A percentile compares a stretch with the other conserved stretches of the same genome.
Evolutionary conservation across 176 grass and related monocot species (phyloP).

Genomic region (Carex littledalei): DNA sequence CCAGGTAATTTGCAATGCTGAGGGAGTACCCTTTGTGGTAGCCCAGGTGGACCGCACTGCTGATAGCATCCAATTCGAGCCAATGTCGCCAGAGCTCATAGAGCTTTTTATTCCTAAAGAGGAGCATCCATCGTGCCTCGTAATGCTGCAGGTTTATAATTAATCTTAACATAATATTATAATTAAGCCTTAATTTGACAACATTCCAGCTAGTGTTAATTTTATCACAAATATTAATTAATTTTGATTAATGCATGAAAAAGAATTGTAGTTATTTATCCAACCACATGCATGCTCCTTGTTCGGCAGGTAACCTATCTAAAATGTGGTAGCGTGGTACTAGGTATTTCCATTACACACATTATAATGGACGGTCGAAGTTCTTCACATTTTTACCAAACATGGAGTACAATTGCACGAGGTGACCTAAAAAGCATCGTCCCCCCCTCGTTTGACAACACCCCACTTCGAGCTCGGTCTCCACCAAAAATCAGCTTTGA

Average conservation of each 20-base stretch:
- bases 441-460: slow-evolving; percentile 26
- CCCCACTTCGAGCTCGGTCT: slow-evolving; percentile 13
- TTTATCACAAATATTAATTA: too few relatives aligned
- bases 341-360: background rate
- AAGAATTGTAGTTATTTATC: background rate
- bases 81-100: slow-evolving; percentile 41
- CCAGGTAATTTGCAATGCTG: slow-evolving; percentile 54
- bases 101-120: slow-evolving; percentile 47
- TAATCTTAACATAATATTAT: too few relatives aligned
- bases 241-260: too few relatives aligned
- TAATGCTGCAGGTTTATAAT: slow-evolving; percentile 14
- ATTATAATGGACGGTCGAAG: background rate
- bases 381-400: background rate
- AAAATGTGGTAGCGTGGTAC: slow-evolving; percentile 7
- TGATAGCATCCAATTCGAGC: slow-evolving; percentile 40
- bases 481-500: background rate
- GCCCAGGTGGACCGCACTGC: slow-evolving; percentile 33
- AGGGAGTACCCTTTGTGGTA: slow-evolving; percentile 50
- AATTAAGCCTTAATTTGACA: too few relatives aligned
- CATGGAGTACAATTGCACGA: background rate
- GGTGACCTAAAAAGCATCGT: background rate
- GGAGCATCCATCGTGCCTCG: background rate
- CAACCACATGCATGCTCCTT: background rate
- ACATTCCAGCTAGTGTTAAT: too few relatives aligned
- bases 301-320: background rate